Percentiles rank a stretch among this genome's conserved stretches.
Conservation (phyloP, 2,329 filamentous ascomycete genomes). For the Fusarium musae region DNA sequence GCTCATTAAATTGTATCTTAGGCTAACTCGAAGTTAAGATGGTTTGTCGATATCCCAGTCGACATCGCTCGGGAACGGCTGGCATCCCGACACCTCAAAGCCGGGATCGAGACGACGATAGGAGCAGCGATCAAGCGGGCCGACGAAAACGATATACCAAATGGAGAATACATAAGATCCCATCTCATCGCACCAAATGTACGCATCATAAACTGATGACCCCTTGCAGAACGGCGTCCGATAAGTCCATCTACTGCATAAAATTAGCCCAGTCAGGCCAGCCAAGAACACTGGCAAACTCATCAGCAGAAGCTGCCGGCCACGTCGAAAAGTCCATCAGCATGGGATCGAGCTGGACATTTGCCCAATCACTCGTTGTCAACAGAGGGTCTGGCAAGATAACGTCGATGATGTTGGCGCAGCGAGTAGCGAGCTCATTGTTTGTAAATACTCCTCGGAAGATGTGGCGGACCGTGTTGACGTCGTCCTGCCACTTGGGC, state of each 20-base stretch:
- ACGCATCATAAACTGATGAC: not conserved
- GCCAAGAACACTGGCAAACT: not conserved
- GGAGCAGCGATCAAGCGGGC: not conserved
- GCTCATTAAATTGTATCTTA: rapidly evolving
- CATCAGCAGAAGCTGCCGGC: not conserved
- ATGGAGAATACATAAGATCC: not conserved
- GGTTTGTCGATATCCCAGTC: not conserved
- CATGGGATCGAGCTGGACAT: not conserved
- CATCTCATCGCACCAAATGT: not conserved
- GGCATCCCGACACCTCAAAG: not conserved
- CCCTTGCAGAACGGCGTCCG: rapidly evolving
- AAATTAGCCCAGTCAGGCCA: not conserved
- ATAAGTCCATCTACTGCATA: rapidly evolving
- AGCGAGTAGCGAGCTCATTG: not conserved
- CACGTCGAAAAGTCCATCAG: not conserved
- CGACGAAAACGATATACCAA: not conserved
- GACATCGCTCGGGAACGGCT: not conserved
- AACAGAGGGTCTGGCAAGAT: not conserved
- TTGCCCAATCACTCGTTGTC: not conserved
- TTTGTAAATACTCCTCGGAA: not conserved
- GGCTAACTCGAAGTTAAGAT: not conserved
- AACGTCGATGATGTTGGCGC: not conserved
- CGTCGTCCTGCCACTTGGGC: not conserved
- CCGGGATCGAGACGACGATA: not conserved
- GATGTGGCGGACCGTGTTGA: not conserved